Conservation (phyloP, 805 yeast genomes). For the Jamesozyma hellenica region DNA sequence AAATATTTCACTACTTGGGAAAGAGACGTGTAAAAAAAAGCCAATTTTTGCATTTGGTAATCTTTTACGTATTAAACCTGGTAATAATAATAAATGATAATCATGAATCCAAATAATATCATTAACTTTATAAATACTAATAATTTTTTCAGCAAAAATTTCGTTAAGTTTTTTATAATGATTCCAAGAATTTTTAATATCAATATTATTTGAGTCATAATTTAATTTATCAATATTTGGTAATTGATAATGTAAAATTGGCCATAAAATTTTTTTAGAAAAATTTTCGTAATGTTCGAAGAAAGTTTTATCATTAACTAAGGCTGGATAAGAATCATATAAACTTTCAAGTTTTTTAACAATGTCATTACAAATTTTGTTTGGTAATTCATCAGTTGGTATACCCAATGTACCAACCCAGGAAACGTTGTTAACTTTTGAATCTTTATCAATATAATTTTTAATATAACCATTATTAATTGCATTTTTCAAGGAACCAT, state of each 20-base stretch:
- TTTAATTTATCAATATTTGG: conserved; percentile 52
- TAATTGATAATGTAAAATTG: conserved; percentile 84
- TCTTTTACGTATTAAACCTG: conserved; percentile 64
- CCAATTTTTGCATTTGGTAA: conserved; percentile 84
- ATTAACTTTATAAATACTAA: conserved; percentile 55
- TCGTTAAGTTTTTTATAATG: conserved; percentile 69
- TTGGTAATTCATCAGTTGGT: conserved; percentile 79
- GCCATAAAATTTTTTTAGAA: conserved; percentile 94
- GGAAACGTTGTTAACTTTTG: conserved; percentile 28
- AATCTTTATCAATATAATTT: conserved; percentile 25
- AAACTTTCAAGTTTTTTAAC: conserved; percentile 35
- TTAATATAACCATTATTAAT: conserved; percentile 49
- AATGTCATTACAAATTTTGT: conserved; percentile 44
- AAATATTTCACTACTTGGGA: conserved; percentile 92
- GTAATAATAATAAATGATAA: conserved; percentile 80
- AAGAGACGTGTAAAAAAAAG: conserved; percentile 83
- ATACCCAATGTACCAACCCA: conserved; percentile 91
- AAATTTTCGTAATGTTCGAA: conserved; percentile 84
- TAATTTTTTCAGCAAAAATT: conserved; percentile 64
- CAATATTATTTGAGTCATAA: conserved; percentile 85
- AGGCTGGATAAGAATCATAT: conserved; percentile 53
- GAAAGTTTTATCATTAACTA: conserved; percentile 65
- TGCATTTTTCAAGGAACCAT: conserved; percentile 82
- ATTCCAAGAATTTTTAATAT: conserved; percentile 79
- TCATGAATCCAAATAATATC: conserved; percentile 91